Conservation (phyloP, 768 basidiomycete genomes). For the Hydnomerulius pinastri region DNA sequence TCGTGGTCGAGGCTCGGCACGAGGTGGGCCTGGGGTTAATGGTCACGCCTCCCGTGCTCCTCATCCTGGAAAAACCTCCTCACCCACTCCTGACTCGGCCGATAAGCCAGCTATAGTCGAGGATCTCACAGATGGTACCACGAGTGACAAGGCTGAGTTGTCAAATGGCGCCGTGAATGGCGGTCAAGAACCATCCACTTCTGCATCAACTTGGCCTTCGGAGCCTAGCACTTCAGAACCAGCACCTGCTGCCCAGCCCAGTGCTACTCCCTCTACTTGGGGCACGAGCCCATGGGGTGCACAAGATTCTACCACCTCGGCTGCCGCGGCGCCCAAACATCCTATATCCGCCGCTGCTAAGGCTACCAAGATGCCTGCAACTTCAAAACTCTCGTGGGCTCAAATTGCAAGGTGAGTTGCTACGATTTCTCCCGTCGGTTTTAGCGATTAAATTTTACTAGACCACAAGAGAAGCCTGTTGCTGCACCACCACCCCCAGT, state of each 20-base stretch:
- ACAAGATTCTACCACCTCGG: constrained; percentile 41
- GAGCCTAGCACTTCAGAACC: constrained; percentile 17
- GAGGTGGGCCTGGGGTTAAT: constrained; percentile 36
- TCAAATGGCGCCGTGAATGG: constrained; percentile 14
- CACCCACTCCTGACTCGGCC: constrained; percentile 36
- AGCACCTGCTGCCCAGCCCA: constrained; percentile 11
- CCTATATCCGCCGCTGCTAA: constrained; percentile 24
- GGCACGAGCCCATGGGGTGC: constrained; percentile 33
- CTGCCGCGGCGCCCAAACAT: constrained; percentile 22
- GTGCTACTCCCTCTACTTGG: constrained; percentile 36
- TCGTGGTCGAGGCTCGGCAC: constrained; percentile 42
- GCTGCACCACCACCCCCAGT: constrained; percentile 40
- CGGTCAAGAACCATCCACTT: constrained; percentile 14
- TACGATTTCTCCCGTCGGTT: neutral
- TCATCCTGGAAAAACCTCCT: constrained; percentile 28
- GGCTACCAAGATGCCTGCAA: constrained; percentile 60
- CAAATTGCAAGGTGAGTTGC: constrained; percentile 64
- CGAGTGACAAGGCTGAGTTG: constrained; percentile 15
- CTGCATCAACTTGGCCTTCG: constrained; percentile 8
- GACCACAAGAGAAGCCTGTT: constrained; percentile 66
- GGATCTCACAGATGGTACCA: constrained; percentile 15
- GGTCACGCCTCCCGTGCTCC: constrained; percentile 33
- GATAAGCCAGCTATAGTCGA: constrained; percentile 24
- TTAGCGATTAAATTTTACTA: constrained; percentile 26
- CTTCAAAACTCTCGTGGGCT: constrained; percentile 83